Base-by-base conservation (phyloP, 768 basidiomycete genomes). In the Cystoderma amianthinum region DNA sequence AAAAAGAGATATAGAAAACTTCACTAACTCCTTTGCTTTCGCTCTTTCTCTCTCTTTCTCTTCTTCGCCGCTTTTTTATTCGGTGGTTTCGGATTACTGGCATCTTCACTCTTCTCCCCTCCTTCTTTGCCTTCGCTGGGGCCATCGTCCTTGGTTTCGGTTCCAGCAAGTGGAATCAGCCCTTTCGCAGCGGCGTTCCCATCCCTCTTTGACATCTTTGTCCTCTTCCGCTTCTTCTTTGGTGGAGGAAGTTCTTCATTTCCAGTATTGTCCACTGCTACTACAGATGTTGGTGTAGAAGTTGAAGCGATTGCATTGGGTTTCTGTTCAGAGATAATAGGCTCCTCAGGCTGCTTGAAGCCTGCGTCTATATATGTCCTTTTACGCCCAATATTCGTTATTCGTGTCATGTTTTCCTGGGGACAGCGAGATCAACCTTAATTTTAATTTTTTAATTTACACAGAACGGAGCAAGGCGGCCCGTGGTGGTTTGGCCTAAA, bases 321-420 rank as follows among this genome's bases (percentile, higher is more conserved):
- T 44, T 16, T 42, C 41, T 6, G 50, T 50, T 7, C 39, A 20
- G 23, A 48, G 36, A 20, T 43, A 48, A 34, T 56, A 49, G 13
- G 43, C 15, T 42, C 37, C 17, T 19, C 22, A 10, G 15, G 13
- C 17, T 23, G 20, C 21, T 39, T 50, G 48, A 83, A 76, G 0
- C 75, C 78, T 11, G 85, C 81, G 45, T 88, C 68, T 11, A 87
- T 47, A 52, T 85, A 78, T 3, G 78, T 81, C 38, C 86, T 65
- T 56, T 89, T 90, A 40, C 73, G 70, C n/a, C 80, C 81, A 57
- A 88, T 71, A 49, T 77, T 80, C 6, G 87, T 86, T 43, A 80
- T 64, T 32, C 86, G 76, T 11, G 86, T 87, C 86, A 30, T 30
- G n/a, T n/a, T n/a, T n/a, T n/a, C n/a, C n/a, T n/a, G n/a, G n/a